Conservation (phyloP, 2,329 filamentous ascomycete genomes). For the Fonsecaea erecta region DNA sequence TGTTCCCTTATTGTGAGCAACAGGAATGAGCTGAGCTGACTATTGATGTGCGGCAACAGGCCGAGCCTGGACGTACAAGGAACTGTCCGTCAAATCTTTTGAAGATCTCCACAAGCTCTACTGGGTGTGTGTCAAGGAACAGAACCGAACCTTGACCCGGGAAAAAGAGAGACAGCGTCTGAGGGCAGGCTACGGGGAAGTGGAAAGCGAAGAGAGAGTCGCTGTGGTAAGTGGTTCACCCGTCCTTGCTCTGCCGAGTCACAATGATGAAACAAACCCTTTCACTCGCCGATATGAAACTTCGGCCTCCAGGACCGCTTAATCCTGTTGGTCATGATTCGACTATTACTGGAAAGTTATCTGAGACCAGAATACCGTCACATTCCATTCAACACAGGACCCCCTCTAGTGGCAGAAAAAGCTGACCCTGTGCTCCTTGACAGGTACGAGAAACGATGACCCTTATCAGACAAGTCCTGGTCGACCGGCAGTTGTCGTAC, state of each 20-base stretch:
- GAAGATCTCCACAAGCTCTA: conserved; percentile 89
- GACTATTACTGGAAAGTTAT: conserved; percentile 32
- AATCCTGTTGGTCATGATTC: conserved; percentile 38
- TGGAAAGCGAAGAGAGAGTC: conserved; percentile 68
- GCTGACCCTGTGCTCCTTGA: conserved; percentile 6
- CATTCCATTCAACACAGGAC: not conserved
- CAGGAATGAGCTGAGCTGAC: conserved; percentile 2
- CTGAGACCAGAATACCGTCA: conserved; percentile 19
- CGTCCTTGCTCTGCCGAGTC: not conserved
- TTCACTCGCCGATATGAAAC: conserved; percentile 44
- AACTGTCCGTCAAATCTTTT: conserved; percentile 88
- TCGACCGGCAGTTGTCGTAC: conserved; percentile 29
- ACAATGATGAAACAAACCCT: conserved; percentile 37
- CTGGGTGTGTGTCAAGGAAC: conserved; percentile 92
- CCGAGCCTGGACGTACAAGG: conserved; percentile 80
- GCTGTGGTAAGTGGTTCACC: conserved; percentile 62
- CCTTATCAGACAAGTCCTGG: conserved; percentile 27
- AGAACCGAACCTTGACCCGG: conserved; percentile 85
- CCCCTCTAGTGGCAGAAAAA: not conserved
- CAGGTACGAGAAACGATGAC: conserved; percentile 28
- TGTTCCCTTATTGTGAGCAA: not conserved
- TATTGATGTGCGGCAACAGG: conserved; percentile 50
- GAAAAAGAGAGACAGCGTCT: conserved; percentile 69
- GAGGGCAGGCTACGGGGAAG: conserved; percentile 73
- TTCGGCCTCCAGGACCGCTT: conserved; percentile 37